Evolutionary conservation across 2,329 filamentous ascomycete genomes (phyloP).

Genomic region (Colletotrichum sp.): DNA sequence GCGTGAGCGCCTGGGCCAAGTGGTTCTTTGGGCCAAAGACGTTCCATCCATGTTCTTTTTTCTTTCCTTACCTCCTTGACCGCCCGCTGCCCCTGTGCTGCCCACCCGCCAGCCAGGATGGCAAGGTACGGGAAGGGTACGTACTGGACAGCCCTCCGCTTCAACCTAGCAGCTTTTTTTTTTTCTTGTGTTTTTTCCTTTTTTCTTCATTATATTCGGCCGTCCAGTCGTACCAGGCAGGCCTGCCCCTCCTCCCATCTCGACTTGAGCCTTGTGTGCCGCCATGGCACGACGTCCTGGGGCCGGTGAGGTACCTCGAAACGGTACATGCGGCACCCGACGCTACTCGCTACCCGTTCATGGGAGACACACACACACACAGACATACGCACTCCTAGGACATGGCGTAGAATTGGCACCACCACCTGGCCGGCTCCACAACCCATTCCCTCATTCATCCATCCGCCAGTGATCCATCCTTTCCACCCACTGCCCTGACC

Average conservation of each 20-base stretch:
- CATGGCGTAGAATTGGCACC: constrained; percentile 2
- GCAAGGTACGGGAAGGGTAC: not conserved
- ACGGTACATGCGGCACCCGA: not conserved
- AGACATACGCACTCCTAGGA: not conserved
- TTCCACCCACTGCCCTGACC: not conserved
- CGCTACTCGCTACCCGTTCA: not conserved
- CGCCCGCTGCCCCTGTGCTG: constrained; percentile 5
- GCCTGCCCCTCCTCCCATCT: not conserved
- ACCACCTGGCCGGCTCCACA: constrained; percentile 10
- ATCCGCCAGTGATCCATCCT: not conserved
- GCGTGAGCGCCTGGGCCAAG: constrained; percentile 24
- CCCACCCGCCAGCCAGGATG: not conserved
- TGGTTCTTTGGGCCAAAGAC: constrained; percentile 17
- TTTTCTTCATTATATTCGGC: not conserved
- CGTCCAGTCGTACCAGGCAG: not conserved
- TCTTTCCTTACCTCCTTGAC: constrained; percentile 10
- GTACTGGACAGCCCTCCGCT: not conserved
- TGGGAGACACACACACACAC: not conserved
- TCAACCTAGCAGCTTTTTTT: not conserved
- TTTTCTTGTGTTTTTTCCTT: not conserved
- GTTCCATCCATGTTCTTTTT: constrained; percentile 25
- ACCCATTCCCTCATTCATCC: not conserved
- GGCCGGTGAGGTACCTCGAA: not conserved
- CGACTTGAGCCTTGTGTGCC: constrained; percentile 13
- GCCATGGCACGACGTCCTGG: constrained; percentile 8